Percentiles rank a stretch among this genome's conserved stretches.
Evolutionary conservation across 2,329 filamentous ascomycete genomes (phyloP).

Genomic region (Eutypella sp.): DNA sequence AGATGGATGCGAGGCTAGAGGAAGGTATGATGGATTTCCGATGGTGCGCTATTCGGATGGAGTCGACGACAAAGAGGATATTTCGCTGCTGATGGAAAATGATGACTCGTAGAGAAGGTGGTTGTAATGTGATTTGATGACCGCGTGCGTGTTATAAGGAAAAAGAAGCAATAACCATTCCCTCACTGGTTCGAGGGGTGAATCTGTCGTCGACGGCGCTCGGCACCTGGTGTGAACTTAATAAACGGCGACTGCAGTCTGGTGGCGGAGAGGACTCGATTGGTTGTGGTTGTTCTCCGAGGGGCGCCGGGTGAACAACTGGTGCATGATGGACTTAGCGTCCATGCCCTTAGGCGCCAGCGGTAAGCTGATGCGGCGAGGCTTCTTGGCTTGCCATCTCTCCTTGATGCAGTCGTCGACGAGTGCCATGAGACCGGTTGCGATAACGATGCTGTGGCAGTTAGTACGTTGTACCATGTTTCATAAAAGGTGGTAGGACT

Average conservation of each 20-base stretch:
- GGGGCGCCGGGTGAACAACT: constrained; percentile 36
- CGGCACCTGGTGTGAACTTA: constrained; percentile 13
- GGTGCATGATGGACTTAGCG: constrained; percentile 32
- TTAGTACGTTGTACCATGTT: constrained; percentile 15
- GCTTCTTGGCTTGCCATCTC: constrained; percentile 57
- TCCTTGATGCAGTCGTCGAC: constrained; percentile 88
- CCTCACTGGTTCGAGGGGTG: constrained; percentile 4
- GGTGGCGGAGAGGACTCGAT: constrained; percentile 33
- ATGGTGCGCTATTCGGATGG: too few species aligned
- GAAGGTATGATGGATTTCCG: too few species aligned
- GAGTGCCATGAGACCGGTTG: constrained; percentile 82
- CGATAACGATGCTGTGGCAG: constrained; percentile 67
- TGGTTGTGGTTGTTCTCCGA: constrained; percentile 29
- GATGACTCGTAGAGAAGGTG: too few species aligned
- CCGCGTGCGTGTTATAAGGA: too few species aligned
- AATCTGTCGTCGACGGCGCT: constrained; percentile 11
- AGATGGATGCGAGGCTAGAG: too few species aligned
- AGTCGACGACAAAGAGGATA: too few species aligned
- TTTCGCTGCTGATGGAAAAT: too few species aligned
- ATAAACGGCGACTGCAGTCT: constrained; percentile 32
- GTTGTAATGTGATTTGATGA: too few species aligned
- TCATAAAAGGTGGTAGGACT: constrained; percentile 26
- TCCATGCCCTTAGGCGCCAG: constrained; percentile 27
- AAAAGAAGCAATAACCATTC: background rate
- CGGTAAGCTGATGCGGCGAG: constrained; percentile 32